These are phyloP conservation scores for Draba incana DNA, from an alignment of 345 rosid species.

Conservation along the genomic window DNA sequence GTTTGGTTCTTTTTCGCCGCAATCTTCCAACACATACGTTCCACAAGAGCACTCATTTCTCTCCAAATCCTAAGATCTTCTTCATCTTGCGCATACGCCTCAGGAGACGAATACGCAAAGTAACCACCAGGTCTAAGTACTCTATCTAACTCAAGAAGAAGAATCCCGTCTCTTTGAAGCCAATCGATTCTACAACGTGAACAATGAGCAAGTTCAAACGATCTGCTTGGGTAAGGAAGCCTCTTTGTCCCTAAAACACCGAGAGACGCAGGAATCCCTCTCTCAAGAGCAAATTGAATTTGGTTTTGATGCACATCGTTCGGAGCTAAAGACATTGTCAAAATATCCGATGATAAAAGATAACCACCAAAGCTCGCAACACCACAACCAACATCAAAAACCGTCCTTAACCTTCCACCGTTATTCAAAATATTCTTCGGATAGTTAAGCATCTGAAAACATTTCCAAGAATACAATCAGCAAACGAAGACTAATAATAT, in stretches of 20 bases:
- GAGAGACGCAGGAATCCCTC: conserved; percentile 96
- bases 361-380: conserved; percentile 97
- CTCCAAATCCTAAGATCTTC: conserved; percentile 89
- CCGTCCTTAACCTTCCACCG: conserved; percentile 73
- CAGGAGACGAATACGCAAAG: conserved; percentile 95
- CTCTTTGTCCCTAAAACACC: conserved; percentile 93
- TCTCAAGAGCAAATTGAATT: conserved; percentile 95
- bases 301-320: conserved; percentile 97
- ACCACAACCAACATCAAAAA: conserved; percentile 94
- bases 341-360: conserved; percentile 73
- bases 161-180: conserved; percentile 92
- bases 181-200: conserved; percentile 95
- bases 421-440: conserved; percentile 64
- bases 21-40: conserved; percentile 90
- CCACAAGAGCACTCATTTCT: conserved; percentile 89
- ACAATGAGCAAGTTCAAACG: conserved; percentile 96
- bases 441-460: conserved; percentile 81
- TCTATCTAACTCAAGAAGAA: conserved; percentile 92
- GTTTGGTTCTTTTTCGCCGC: conserved; percentile 87
- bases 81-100: conserved; percentile 95
- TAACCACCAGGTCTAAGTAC: conserved; percentile 92
- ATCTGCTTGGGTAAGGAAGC: conserved; percentile 94
- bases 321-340: conserved; percentile 87
- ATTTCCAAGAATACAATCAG: conserved; percentile 22
- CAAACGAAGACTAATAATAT: background rate